Evolutionary conservation across 768 basidiomycete genomes (phyloP).

Genomic region (Crucibulum laeve): DNA sequence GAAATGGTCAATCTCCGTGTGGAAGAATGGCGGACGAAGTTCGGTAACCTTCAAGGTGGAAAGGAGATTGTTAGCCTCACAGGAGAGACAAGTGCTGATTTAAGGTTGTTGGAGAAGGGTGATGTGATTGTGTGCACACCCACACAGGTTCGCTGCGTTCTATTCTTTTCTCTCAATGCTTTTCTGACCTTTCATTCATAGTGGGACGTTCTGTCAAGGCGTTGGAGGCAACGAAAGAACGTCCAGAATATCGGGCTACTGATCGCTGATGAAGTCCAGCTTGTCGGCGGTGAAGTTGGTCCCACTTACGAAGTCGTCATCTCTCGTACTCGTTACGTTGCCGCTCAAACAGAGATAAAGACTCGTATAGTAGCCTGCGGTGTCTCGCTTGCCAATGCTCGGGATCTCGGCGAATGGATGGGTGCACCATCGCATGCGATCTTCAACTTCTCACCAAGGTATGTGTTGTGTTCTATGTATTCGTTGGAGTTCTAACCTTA

Average conservation of each 20-base stretch:
- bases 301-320: slow-evolving; percentile 96
- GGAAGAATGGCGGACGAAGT: slow-evolving; percentile 85
- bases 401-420: slow-evolving; percentile 97
- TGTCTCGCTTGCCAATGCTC: slow-evolving; percentile 92
- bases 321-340: slow-evolving; percentile 94
- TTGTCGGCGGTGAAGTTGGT: slow-evolving; percentile 92
- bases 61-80: slow-evolving; percentile 94
- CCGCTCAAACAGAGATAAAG: slow-evolving; percentile 88
- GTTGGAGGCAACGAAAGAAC: slow-evolving; percentile 97
- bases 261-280: slow-evolving; percentile 94
- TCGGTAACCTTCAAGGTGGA: slow-evolving; percentile 76
- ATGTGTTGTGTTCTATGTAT: slow-evolving; percentile 9
- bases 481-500: slow-evolving; percentile 3
- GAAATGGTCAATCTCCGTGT: slow-evolving; percentile 96
- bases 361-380: slow-evolving; percentile 94
- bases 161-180: slow-evolving; percentile 2
- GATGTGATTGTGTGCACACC: slow-evolving; percentile 96
- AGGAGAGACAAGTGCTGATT: slow-evolving; percentile 89
- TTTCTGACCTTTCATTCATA: slow-evolving; percentile 22
- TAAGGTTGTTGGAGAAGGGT: slow-evolving; percentile 84
- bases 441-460: slow-evolving; percentile 97
- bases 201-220: slow-evolving; percentile 93
- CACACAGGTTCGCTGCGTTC: slow-evolving; percentile 55
- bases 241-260: slow-evolving; percentile 90
- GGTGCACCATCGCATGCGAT: slow-evolving; percentile 90